Evolutionary conservation across 2,329 filamentous ascomycete species (phyloP).

Genomic region (Colletotrichum coccodes): DNA sequence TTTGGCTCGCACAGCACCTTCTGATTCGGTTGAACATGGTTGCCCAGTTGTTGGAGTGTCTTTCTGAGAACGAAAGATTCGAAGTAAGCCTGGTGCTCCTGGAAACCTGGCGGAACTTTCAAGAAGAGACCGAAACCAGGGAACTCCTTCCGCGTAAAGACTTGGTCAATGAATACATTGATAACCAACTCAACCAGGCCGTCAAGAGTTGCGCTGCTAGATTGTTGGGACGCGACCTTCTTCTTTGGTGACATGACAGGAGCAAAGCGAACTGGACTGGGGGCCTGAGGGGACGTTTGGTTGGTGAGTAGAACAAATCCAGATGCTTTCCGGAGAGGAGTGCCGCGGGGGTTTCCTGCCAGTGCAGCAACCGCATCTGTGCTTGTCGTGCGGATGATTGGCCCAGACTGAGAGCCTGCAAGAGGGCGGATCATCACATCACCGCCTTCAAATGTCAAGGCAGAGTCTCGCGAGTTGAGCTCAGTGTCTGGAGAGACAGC

Average conservation of each 20-base stretch:
- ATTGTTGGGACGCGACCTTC: constrained; percentile 58
- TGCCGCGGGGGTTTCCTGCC: constrained; percentile 63
- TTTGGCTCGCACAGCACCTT: constrained; percentile 82
- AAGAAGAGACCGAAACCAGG: constrained; percentile 85
- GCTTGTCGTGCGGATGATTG: constrained; percentile 79
- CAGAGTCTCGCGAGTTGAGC: constrained; percentile 83
- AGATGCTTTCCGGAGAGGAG: constrained; percentile 80
- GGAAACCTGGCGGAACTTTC: constrained; percentile 90
- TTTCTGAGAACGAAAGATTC: constrained; percentile 88
- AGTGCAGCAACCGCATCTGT: constrained; percentile 60
- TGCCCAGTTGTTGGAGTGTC: constrained; percentile 77
- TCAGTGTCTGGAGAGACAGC: constrained; percentile 86
- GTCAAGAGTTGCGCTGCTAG: constrained; percentile 78
- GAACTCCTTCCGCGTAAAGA: constrained; percentile 90
- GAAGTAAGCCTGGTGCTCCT: constrained; percentile 95
- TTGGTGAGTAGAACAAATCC: constrained; percentile 91
- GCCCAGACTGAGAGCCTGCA: constrained; percentile 68
- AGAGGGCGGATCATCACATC: constrained; percentile 86
- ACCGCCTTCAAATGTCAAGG: constrained; percentile 84
- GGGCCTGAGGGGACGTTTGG: constrained; percentile 66
- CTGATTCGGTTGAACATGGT: constrained; percentile 76
- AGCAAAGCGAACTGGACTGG: constrained; percentile 71
- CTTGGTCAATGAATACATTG: constrained; percentile 84
- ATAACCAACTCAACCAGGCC: constrained; percentile 81
- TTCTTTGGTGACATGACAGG: constrained; percentile 70